A percentile compares a stretch with the other conserved stretches of the same genome.
phyloP scores from a whole-genome alignment of 768 basidiomycete species.

The Boletus sensibilis region DNA sequence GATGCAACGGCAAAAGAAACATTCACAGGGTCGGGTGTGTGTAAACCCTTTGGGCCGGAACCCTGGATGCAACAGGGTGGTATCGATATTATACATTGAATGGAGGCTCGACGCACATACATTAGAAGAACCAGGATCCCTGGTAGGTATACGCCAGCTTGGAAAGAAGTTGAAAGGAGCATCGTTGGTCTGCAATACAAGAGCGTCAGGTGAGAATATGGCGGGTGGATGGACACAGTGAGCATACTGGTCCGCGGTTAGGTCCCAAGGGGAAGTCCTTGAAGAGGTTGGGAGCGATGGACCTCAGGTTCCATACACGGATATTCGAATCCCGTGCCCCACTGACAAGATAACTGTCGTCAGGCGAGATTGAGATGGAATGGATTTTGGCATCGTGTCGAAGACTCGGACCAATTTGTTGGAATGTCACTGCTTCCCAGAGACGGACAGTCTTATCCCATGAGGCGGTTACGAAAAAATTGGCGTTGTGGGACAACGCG shows the following conservation, averaged over 20 bases:
- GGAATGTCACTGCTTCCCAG: slow-evolving; percentile 23
- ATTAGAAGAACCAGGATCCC: background rate
- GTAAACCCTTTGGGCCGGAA: background rate
- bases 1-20: background rate
- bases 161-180: background rate
- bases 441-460: slow-evolving; percentile 29
- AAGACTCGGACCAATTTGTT: slow-evolving; percentile 19
- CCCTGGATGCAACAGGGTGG: background rate
- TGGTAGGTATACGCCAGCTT: background rate
- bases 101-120: background rate
- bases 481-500: slow-evolving; percentile 14
- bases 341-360: slow-evolving; percentile 14
- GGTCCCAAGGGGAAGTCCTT: slow-evolving; percentile 10
- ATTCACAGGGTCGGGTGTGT: background rate
- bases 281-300: slow-evolving; percentile 14
- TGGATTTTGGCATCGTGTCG: slow-evolving; percentile 7
- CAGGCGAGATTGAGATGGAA: slow-evolving; percentile 18
- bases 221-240: background rate
- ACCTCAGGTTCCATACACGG: slow-evolving; percentile 17
- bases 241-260: slow-evolving; percentile 14
- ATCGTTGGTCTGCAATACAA: background rate
- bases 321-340: slow-evolving; percentile 16
- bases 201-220: background rate
- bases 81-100: background rate
- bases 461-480: slow-evolving; percentile 29